Conservation (phyloP, 2,329 filamentous ascomycete genomes). For the Pezicula radicicola region DNA sequence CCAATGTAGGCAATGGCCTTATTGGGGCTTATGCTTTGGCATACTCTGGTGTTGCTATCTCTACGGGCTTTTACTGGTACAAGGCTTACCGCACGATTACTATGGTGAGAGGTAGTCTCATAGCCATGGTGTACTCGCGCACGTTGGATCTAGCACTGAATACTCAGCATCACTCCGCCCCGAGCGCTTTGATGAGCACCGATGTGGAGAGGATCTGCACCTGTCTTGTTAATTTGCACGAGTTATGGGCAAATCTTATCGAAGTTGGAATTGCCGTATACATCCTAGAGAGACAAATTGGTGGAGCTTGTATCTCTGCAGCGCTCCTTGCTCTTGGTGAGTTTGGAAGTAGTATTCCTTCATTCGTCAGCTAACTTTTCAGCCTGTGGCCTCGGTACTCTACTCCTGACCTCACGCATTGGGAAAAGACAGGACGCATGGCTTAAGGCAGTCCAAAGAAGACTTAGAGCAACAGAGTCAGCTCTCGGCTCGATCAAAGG, state of each 20-base stretch:
- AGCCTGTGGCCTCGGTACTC: background rate
- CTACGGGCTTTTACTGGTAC: slow-evolving; percentile 16
- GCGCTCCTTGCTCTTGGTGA: slow-evolving; percentile 11
- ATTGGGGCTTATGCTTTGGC: slow-evolving; percentile 15
- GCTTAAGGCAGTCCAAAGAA: slow-evolving; percentile 11
- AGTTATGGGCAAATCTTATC: slow-evolving; percentile 22
- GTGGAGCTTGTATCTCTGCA: slow-evolving; percentile 8
- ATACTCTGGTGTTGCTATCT: slow-evolving; percentile 14
- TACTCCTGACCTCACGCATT: background rate
- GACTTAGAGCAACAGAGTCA: slow-evolving; percentile 15
- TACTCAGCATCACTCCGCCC: slow-evolving; percentile 18
- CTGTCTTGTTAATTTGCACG: slow-evolving; percentile 26
- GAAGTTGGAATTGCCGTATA: slow-evolving; percentile 25
- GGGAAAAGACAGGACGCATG: background rate
- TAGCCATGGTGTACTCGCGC: slow-evolving; percentile 23
- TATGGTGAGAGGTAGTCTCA: slow-evolving; percentile 23
- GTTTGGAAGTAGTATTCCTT: background rate
- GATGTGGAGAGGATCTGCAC: slow-evolving; percentile 17
- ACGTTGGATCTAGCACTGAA: slow-evolving; percentile 21
- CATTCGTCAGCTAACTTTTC: background rate
- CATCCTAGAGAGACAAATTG: slow-evolving; percentile 22
- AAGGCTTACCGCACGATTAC: slow-evolving; percentile 19
- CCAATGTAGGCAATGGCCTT: slow-evolving; percentile 13
- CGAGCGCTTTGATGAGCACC: slow-evolving; percentile 26
- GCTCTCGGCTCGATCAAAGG: slow-evolving; percentile 25